These are phyloP conservation scores for Rhodotorula babjevae DNA, from an alignment of 768 basidiomycete genomes.

Conservation along the genomic window DNA sequence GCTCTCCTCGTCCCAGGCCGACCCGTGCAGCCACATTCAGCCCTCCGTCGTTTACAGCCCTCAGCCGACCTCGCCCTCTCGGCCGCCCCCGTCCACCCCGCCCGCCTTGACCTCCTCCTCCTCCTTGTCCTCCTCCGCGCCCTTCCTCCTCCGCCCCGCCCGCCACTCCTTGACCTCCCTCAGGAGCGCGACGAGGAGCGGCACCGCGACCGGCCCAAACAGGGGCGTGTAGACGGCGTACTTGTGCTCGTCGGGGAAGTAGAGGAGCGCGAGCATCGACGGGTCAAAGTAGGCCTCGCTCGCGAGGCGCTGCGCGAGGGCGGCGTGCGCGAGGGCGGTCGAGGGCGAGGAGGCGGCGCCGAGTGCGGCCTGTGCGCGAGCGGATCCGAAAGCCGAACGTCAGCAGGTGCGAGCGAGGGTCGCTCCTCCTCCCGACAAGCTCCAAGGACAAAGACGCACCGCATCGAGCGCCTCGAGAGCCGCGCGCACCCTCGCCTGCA, in stretches of 20 bases:
- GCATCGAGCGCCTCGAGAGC: conserved; percentile 68
- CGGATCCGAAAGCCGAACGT: no score
- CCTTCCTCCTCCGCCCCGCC: conserved; percentile 4
- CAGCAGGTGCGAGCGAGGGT: neutral
- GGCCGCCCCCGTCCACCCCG: neutral
- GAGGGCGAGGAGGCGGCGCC: neutral
- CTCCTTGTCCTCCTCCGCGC: neutral
- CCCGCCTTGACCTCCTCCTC: neutral
- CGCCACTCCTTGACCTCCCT: conserved; percentile 49
- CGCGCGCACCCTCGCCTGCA: conserved; percentile 64
- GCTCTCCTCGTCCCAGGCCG: no score
- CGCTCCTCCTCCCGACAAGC: no score
- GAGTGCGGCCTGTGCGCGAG: neutral
- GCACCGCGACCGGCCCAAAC: conserved; percentile 84
- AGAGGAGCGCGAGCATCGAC: conserved; percentile 88
- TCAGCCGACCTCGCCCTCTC: neutral
- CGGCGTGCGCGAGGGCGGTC: conserved; percentile 58
- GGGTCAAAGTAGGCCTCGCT: conserved; percentile 94
- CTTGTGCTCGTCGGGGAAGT: conserved; percentile 96
- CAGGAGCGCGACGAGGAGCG: conserved; percentile 67
- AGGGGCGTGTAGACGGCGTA: conserved; percentile 94
- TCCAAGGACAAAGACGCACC: no score
- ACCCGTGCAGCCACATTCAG: no score
- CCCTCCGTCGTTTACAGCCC: no score
- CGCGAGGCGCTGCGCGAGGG: conserved; percentile 60